Evolutionary conservation across 1,284 basidiomycete species (phyloP), one percentile per base, ranked within the genome.

Genomic region (Pterulicium gracile): DNA sequence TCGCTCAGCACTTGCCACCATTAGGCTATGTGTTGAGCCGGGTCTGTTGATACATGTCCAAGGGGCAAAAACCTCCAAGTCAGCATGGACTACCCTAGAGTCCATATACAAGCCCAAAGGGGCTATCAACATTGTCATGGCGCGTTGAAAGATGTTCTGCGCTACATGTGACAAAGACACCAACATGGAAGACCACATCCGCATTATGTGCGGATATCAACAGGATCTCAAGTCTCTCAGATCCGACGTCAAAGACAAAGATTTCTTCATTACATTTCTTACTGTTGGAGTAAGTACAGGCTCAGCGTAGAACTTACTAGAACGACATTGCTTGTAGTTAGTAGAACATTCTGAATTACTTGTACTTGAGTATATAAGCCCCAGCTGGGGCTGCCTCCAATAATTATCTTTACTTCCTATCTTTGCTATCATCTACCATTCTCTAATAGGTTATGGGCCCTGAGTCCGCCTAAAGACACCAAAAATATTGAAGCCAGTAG

Each of bases 221-320:
- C 51, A 57, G 20, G 53, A 61, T 42, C 44, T 61, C 7, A 42
- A 41, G 3, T 43, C 34, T 1, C 50, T 59, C n/a, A 52, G 53
- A 5, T 44, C 47, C 23, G 42, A 21, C 24, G 47, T 62, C 3
- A 41, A 19, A 0, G 62, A 66, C 22, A 48, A 56, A 14, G 64
- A 68, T 13, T 68, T 68, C 42, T 46, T 54, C 1, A 61, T 61
- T 47, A 61, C 58, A 13, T 45, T 68, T 0, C 51, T 68, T 3
- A 32, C n/a, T n/a, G n/a, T n/a, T n/a, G n/a, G n/a, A n/a, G n/a
- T n/a, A n/a, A n/a, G n/a, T n/a, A n/a, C n/a, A n/a, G n/a, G n/a
- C n/a, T n/a, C n/a, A n/a, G n/a, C n/a, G n/a, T n/a, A n/a, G n/a
- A n/a, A n/a, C n/a, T n/a, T n/a, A n/a, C n/a, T n/a, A n/a, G n/a